phyloP scores from a whole-genome alignment of 495 filamentous ascomycete species.

The Podospora tetraspora region DNA sequence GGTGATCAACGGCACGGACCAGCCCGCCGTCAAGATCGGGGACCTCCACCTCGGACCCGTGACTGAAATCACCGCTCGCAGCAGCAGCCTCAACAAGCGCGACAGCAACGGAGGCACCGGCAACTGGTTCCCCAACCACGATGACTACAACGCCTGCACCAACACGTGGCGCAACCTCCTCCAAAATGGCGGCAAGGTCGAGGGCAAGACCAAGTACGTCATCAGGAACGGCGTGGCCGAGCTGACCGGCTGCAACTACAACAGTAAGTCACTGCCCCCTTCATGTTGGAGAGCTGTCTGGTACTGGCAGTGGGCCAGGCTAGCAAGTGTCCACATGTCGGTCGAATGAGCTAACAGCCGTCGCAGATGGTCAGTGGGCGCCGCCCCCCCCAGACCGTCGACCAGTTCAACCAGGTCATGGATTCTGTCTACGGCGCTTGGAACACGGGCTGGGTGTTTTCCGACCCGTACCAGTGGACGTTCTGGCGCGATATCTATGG shows the following conservation, averaged over 20 bases:
- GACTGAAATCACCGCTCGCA: neutral
- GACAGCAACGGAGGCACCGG: neutral
- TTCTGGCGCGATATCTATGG: neutral
- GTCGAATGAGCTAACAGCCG: neutral
- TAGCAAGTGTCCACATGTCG: too few species aligned
- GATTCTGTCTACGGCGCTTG: neutral
- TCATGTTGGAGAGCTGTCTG: too few species aligned
- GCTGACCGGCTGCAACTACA: neutral
- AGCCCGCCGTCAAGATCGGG: neutral
- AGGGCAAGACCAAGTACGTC: neutral
- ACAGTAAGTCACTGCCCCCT: neutral
- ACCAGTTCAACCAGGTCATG: neutral
- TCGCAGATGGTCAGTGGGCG: neutral
- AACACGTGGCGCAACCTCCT: neutral
- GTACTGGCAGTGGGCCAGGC: too few species aligned
- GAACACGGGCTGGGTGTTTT: neutral
- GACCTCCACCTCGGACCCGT: neutral
- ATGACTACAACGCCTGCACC: neutral
- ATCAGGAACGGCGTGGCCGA: neutral
- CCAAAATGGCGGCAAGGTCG: neutral
- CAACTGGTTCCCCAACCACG: neutral
- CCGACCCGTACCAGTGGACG: neutral
- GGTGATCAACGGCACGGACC: neutral
- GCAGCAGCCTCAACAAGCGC: neutral
- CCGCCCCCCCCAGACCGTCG: neutral